Conservation (phyloP, 257 asterid species). For the Anisodus tanguticus region DNA sequence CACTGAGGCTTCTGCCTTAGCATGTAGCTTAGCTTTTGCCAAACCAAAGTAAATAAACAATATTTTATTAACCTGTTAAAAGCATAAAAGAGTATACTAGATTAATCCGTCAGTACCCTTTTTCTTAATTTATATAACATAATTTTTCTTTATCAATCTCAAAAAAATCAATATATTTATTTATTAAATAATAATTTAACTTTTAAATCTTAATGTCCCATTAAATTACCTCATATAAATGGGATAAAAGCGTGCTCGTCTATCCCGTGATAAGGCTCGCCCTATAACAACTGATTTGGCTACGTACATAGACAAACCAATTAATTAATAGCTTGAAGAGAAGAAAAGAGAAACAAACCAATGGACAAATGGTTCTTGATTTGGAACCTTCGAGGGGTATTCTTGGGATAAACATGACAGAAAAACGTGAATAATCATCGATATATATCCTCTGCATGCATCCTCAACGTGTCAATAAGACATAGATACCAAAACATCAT, state of each 20-base stretch:
- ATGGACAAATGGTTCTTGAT: background rate
- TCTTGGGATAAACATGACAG: background rate
- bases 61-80: no score
- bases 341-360: background rate
- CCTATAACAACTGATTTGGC: background rate
- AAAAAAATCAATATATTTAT: no score
- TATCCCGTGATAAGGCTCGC: background rate
- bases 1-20: no score
- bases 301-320: background rate
- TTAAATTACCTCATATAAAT: no score
- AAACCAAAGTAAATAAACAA: no score
- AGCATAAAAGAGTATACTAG: no score
- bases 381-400: background rate
- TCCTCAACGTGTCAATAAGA: background rate
- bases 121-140: no score
- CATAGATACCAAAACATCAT: conserved; percentile 3
- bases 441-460: conserved; percentile 6
- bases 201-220: no score
- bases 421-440: background rate
- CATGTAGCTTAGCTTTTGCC: no score
- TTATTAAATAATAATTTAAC: no score
- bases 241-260: background rate
- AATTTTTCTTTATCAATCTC: no score
- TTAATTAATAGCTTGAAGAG: background rate
- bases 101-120: no score